Evolutionary conservation across 208 protist species (phyloP).

Genomic region (Leishmania tropica): DNA sequence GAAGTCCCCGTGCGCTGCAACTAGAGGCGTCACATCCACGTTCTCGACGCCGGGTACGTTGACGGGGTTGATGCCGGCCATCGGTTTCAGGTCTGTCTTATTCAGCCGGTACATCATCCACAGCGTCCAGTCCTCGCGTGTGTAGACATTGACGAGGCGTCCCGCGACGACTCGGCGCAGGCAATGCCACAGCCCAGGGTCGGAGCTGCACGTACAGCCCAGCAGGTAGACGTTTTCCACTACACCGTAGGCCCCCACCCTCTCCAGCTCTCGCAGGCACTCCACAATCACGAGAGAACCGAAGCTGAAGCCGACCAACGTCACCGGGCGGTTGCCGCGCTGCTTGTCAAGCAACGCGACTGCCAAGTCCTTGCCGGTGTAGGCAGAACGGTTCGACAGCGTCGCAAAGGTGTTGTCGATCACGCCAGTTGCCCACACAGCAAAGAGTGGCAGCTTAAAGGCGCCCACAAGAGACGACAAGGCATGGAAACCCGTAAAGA

Average conservation of each 20-base stretch:
- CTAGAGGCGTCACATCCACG: conserved; percentile 69
- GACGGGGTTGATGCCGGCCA: conserved; percentile 76
- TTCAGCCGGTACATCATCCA: conserved; percentile 82
- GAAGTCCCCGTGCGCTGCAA: conserved; percentile 67
- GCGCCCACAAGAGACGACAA: conserved; percentile 67
- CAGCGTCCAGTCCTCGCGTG: conserved; percentile 80
- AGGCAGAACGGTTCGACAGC: conserved; percentile 68
- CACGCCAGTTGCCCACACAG: conserved; percentile 70
- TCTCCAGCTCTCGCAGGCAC: conserved; percentile 73
- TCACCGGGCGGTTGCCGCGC: conserved; percentile 81
- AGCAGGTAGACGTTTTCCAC: conserved; percentile 90
- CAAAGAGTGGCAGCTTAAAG: conserved; percentile 75
- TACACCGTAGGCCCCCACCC: conserved; percentile 55
- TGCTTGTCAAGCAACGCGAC: conserved; percentile 57
- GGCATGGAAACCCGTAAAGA: conserved; percentile 75
- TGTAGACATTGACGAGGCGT: conserved; percentile 89
- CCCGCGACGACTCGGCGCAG: conserved; percentile 81
- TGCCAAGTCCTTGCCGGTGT: conserved; percentile 83
- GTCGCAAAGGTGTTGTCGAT: conserved; percentile 90
- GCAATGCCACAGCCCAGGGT: conserved; percentile 53
- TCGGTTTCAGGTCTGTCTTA: conserved; percentile 68
- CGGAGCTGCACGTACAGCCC: conserved; percentile 62
- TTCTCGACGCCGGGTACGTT: conserved; percentile 87
- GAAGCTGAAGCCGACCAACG: conserved; percentile 88
- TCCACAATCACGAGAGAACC: conserved; percentile 83